Percentiles rank a stretch among this genome's conserved stretches.
phyloP scores from a whole-genome alignment of 1,284 basidiomycete species.

The Coniferiporia sulphurascens region DNA sequence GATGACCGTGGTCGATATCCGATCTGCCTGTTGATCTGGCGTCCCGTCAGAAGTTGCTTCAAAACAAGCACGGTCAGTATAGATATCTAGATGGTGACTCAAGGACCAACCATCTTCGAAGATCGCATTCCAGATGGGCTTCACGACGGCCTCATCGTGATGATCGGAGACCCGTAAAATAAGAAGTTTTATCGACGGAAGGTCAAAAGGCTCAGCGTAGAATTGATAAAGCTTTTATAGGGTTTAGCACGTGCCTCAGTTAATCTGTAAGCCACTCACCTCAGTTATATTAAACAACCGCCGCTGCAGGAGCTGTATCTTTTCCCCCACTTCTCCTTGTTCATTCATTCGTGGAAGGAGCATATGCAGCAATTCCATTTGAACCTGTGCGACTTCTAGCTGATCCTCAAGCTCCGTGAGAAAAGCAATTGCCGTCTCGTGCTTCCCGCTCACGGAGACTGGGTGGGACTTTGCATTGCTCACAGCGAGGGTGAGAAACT shows the following conservation, averaged over 20 bases:
- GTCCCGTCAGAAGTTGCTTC: conserved; percentile 13
- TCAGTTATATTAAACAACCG: conserved; percentile 66
- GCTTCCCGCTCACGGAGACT: conserved; percentile 64
- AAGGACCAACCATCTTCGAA: conserved; percentile 64
- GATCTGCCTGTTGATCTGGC: conserved; percentile 12
- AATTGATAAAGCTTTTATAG: conserved; percentile 73
- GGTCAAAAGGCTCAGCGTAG: conserved; percentile 84
- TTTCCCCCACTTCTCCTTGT: conserved; percentile 48
- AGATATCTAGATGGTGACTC: not conserved
- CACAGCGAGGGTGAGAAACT: conserved; percentile 90
- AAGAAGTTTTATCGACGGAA: conserved; percentile 82
- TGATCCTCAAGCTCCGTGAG: conserved; percentile 92
- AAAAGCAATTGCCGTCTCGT: conserved; percentile 87
- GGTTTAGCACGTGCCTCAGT: not conserved
- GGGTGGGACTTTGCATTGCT: conserved; percentile 95
- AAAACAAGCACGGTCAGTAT: conserved; percentile 1
- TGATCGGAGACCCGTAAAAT: conserved; percentile 94
- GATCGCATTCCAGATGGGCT: conserved; percentile 86
- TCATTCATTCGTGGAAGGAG: conserved; percentile 60
- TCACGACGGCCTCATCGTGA: conserved; percentile 76
- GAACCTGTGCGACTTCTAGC: conserved; percentile 94
- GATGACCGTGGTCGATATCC: conserved; percentile 11
- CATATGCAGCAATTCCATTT: conserved; percentile 78
- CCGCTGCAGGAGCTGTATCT: conserved; percentile 51
- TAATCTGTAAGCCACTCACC: conserved; percentile 35